Base-by-base conservation (phyloP, 495 filamentous ascomycete species). In the Penicillium argentinense region DNA sequence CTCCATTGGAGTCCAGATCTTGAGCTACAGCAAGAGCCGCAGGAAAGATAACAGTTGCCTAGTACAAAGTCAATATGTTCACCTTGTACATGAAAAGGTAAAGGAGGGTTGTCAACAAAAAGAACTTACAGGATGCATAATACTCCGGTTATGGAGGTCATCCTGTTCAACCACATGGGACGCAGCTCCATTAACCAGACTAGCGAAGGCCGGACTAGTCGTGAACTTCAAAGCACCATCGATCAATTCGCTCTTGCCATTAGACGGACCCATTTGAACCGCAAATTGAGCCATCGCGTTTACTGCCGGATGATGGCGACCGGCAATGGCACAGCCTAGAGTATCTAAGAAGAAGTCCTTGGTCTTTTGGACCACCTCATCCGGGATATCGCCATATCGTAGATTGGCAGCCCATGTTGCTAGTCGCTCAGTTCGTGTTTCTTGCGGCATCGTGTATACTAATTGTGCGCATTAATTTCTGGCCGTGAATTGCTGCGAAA, bases 81-180 rank as follows among this genome's bases (percentile, higher is more conserved):
- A n/a, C n/a, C n/a, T n/a, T n/a, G n/a, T n/a, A n/a, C n/a, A n/a
- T n/a, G n/a, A n/a, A n/a, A n/a, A n/a, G n/a, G n/a, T n/a, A n/a
- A n/a, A n/a, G n/a, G n/a, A n/a, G n/a, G n/a, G n/a, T n/a, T n/a
- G n/a, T n/a, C n/a, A n/a, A n/a, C n/a, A n/a, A n/a, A n/a, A n/a
- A 26, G 39, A 21, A 56, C 62, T 27, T 27, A 69, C 66, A 13
- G 66, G 66, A 53, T 69, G 66, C 59, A 62, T 63, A 25, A 69
- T 69, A 45, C 66, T 69, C 8, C 62, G 45, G 47, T 67, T 69
- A 42, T 69, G 66, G 34, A 69, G 56, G 52, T 69, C 66, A 56
- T 69, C 66, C 34, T 69, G 66, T 42, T 69, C 66, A 11, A 69
- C 66, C 0, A 69, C 66, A 57, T 69, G 66, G 2, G 63, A 61